Conservation (phyloP, 345 rosid species). For the Brassica incana region DNA sequence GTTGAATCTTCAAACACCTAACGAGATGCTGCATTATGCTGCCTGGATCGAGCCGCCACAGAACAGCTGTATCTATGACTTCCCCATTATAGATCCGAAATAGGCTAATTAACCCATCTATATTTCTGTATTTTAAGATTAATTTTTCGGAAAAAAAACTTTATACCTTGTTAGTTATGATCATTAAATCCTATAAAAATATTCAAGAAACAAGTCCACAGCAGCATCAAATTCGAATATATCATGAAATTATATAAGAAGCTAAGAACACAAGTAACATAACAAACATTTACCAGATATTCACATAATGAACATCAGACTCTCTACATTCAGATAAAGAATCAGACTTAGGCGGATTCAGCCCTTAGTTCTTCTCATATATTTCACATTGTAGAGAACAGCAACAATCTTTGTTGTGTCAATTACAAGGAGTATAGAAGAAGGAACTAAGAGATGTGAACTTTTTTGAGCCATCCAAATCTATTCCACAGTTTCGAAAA, state of each 20-base stretch:
- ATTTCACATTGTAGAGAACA: background rate
- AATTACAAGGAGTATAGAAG: background rate
- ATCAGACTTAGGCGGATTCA: background rate
- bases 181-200: background rate
- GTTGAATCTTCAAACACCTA: slow-evolving; percentile 3
- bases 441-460: slow-evolving; percentile 11
- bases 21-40: background rate
- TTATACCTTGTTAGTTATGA: background rate
- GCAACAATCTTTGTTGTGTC: background rate
- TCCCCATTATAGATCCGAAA: background rate
- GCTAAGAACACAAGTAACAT: background rate
- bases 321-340: background rate
- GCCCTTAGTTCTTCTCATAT: background rate
- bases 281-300: background rate
- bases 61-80: background rate
- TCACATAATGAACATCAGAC: background rate
- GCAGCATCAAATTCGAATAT: background rate
- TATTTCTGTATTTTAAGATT: background rate
- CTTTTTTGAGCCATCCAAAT: slow-evolving; percentile 30
- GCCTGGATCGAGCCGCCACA: slow-evolving; percentile 1
- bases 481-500: slow-evolving; percentile 31
- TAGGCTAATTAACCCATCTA: background rate
- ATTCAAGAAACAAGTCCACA: background rate
- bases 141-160: background rate
- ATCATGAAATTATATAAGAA: background rate